Percentiles rank a stretch among this genome's conserved stretches.
phyloP scores from a whole-genome alignment of 1,284 basidiomycete species.

The Mycosarcoma mackinlayi region DNA sequence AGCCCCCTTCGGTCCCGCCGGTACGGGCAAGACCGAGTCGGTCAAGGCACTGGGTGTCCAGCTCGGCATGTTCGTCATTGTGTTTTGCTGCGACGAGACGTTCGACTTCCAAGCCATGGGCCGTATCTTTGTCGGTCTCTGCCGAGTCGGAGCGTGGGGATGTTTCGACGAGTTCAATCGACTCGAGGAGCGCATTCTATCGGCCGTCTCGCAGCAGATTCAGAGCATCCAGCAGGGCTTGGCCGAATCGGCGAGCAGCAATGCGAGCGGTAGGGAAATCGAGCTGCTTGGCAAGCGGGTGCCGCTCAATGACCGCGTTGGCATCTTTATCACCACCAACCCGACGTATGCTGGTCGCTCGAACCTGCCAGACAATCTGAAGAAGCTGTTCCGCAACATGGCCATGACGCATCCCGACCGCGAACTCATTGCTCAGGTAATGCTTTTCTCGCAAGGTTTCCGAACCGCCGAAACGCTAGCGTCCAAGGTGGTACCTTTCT shows the following conservation, averaged over 20 bases:
- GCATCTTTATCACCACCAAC: constrained; percentile 97
- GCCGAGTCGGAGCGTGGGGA: constrained; percentile 93
- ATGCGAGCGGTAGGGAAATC: constrained; percentile 28
- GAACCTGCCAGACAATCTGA: constrained; percentile 94
- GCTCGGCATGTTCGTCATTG: constrained; percentile 94
- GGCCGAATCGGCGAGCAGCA: constrained; percentile 71
- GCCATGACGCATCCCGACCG: constrained; percentile 99
- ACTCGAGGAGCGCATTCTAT: constrained; percentile 95
- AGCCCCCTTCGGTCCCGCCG: constrained; percentile 96
- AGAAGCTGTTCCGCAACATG: constrained; percentile 92
- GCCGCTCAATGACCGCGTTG: constrained; percentile 92
- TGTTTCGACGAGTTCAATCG: constrained; percentile 76
- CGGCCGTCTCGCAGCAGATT: constrained; percentile 98
- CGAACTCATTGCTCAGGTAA: constrained; percentile 98
- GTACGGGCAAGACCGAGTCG: constrained; percentile 99
- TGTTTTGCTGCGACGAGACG: constrained; percentile 99
- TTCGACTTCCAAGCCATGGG: constrained; percentile 99
- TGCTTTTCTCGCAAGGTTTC: constrained; percentile 99
- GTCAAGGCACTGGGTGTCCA: constrained; percentile 98
- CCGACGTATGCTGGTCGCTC: constrained; percentile 95
- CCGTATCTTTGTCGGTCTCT: constrained; percentile 96
- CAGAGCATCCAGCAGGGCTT: constrained; percentile 98
- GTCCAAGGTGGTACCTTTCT: constrained; percentile 98
- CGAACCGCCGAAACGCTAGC: constrained; percentile 94
- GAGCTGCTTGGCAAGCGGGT: constrained; percentile 95